Base-by-base conservation (phyloP, 2,329 filamentous ascomycete species). In the Alternaria infectoria region DNA sequence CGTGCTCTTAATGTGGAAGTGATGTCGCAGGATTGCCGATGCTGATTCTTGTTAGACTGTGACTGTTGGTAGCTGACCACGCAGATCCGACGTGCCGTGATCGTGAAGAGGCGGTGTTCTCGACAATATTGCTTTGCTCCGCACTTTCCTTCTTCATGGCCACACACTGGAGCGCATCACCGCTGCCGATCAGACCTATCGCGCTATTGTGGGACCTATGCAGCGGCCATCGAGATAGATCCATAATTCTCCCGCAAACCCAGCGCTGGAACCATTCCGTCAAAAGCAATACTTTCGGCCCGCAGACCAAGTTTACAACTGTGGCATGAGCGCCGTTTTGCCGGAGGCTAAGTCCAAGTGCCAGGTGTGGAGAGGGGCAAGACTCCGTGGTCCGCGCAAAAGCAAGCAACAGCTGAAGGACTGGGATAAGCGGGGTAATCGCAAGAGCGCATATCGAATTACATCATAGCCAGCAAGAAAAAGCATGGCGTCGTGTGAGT, bases 121-220 rank as follows among this genome's bases (percentile, higher is more conserved):
- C 43, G 54, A 56, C 15, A 46, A 21, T 17, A 46, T 45, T 58
- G 44, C 47, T 58, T 58, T 19, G 19, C 45, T 36, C 40, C 30
- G 17, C 21, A 19, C 40, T 56, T 60, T 46, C 19, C 17, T 60
- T 30, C 10, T 50, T 21, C 40, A 17, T 26, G 23, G 17, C 21
- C 43, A 36, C 23, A 15, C 23, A 26, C 58, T 21, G 32, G 23
- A 59, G 45, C 57, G 52, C 58, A 50, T 60, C 52, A 21, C 32
- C 47, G 58, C 58, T 56, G 54, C 58, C 58, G 58, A 57, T 57
- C 58, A 25, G 32, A 32, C 50, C 28, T 60, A n/a, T 30, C 49
- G 23, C 58, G 44, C 52, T 60, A 60, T 12, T 26, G 23, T 10
- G 17, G 30, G 28, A 55, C 43, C 13, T 32, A 47, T 50, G 58